Evolutionary conservation across 768 basidiomycete genomes (phyloP).

Genomic region (Leccinum rimulosum): DNA sequence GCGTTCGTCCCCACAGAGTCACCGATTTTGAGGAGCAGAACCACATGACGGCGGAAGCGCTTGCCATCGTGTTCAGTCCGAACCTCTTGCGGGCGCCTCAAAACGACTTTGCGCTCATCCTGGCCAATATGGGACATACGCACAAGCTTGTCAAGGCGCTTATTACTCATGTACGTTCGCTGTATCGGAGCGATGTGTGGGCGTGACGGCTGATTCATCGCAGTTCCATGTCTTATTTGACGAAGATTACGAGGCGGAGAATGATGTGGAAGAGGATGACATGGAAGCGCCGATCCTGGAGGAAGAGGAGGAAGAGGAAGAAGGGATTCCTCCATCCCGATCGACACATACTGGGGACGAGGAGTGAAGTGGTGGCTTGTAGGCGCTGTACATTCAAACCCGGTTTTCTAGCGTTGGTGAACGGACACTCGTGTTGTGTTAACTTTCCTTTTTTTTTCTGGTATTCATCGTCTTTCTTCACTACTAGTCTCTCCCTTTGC

Average conservation of each 20-base stretch:
- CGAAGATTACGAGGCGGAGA: slow-evolving; percentile 55
- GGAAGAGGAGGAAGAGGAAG: slow-evolving; percentile 58
- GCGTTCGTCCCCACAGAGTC: slow-evolving; percentile 47
- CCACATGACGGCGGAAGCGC: slow-evolving; percentile 84
- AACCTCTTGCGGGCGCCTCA: slow-evolving; percentile 75
- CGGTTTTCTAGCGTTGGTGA: slow-evolving; percentile 12
- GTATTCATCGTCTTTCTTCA: background rate
- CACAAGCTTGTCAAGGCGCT: slow-evolving; percentile 75
- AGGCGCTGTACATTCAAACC: slow-evolving; percentile 3
- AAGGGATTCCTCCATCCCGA: slow-evolving; percentile 32
- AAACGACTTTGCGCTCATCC: slow-evolving; percentile 73
- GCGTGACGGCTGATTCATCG: background rate
- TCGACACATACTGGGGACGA: slow-evolving; percentile 23
- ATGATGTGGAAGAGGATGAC: slow-evolving; percentile 62
- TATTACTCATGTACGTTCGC: slow-evolving; percentile 64
- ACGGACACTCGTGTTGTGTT: slow-evolving; percentile 28
- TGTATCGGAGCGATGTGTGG: background rate
- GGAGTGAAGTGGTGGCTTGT: slow-evolving; percentile 20
- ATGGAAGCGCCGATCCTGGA: slow-evolving; percentile 65
- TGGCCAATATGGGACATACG: slow-evolving; percentile 77
- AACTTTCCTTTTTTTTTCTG: slow-evolving; percentile 8
- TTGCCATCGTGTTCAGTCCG: slow-evolving; percentile 85
- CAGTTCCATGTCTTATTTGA: slow-evolving; percentile 74
- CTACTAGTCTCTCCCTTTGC: background rate
- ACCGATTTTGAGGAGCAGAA: slow-evolving; percentile 86